phyloP scores from a whole-genome alignment of 2,329 filamentous ascomycete genomes.

The Trichoderma afroharzianum region DNA sequence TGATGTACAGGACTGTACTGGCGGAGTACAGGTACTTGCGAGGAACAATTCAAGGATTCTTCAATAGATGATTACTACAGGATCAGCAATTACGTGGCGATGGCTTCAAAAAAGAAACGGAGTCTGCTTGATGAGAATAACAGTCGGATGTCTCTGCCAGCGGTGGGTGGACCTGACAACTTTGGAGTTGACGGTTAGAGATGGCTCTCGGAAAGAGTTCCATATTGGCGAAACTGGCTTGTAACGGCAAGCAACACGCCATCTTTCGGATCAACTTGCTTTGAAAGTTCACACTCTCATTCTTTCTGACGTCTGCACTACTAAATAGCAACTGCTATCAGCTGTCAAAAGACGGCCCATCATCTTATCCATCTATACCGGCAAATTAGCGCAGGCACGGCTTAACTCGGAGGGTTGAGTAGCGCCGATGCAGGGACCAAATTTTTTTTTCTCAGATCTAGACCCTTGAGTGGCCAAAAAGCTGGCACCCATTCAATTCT shows the following conservation, averaged over 20 bases:
- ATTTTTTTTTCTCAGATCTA: background rate
- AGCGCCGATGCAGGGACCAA: constrained; percentile 13
- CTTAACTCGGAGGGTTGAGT: constrained; percentile 2
- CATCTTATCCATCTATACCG: background rate
- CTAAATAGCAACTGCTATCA: background rate
- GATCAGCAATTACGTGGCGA: background rate
- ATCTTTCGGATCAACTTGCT: background rate
- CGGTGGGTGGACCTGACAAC: background rate
- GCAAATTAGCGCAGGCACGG: constrained; percentile 3
- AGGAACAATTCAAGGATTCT: background rate
- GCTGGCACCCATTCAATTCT: background rate
- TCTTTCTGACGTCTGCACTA: background rate
- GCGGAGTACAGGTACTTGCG: background rate
- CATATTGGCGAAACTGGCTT: background rate
- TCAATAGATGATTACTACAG: background rate
- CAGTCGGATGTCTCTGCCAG: background rate
- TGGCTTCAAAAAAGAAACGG: background rate
- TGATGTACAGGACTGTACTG: background rate
- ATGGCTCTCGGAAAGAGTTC: background rate
- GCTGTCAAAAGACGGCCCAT: background rate
- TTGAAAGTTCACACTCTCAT: background rate
- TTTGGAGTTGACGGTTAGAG: background rate
- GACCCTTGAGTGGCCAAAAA: background rate
- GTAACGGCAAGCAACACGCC: background rate
- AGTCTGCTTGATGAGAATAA: background rate